Conservation (phyloP, 208 protist genomes). For the Acanthamoeba royreba region DNA sequence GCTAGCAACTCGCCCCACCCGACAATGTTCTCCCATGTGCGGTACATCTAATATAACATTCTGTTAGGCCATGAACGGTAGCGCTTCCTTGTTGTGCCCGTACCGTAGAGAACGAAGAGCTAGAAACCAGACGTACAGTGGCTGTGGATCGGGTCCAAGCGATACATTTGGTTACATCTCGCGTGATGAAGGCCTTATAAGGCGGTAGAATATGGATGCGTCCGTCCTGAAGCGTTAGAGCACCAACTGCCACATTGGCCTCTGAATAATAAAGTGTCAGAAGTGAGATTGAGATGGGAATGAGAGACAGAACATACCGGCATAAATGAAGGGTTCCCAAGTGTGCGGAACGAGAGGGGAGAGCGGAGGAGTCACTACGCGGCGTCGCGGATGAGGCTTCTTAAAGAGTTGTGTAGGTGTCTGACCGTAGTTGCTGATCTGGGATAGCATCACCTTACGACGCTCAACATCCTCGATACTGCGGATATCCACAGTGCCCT, state of each 20-base stretch:
- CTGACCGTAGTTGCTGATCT: slow-evolving; percentile 97
- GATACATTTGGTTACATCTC: background rate
- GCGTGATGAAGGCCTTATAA: background rate
- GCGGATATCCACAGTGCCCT: slow-evolving; percentile 84
- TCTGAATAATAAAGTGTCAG: background rate
- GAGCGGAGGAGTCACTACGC: background rate
- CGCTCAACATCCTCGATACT: slow-evolving; percentile 69
- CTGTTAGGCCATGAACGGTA: background rate
- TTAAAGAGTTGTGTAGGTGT: slow-evolving; percentile 42
- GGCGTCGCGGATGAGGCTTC: slow-evolving; percentile 34
- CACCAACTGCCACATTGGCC: background rate
- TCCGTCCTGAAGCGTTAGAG: background rate
- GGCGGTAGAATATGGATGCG: background rate
- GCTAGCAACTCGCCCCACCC: background rate
- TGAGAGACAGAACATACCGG: background rate
- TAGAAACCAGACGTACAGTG: background rate
- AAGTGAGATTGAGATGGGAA: background rate
- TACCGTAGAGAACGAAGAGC: background rate
- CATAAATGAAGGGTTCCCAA: slow-evolving; percentile 5
- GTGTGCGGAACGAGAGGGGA: background rate
- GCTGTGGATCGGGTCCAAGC: background rate
- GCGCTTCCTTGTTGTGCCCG: background rate
- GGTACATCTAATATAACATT: background rate
- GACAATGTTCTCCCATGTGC: background rate
- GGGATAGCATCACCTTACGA: slow-evolving; percentile 84